Percentiles rank a stretch among this genome's conserved stretches.
Conservation (phyloP, 1,284 basidiomycete species). For the Sphaerobolus stellatus region DNA sequence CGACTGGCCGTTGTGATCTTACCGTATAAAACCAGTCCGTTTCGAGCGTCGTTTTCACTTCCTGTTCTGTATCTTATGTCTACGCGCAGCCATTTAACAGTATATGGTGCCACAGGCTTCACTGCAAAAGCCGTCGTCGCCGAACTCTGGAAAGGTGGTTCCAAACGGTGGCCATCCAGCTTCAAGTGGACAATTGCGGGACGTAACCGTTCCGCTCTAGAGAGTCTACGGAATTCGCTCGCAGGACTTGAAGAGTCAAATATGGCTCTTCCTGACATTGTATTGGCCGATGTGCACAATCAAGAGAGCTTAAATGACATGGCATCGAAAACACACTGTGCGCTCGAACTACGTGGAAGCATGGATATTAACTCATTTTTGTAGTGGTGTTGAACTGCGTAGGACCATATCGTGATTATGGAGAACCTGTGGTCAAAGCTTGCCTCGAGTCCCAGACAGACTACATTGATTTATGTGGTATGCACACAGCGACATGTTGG, state of each 20-base stretch:
- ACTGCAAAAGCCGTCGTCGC: slow-evolving; percentile 3
- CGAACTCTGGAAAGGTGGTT: slow-evolving; percentile 2
- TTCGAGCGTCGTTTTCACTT: too few species aligned
- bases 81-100: slow-evolving; percentile 1
- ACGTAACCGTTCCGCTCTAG: slow-evolving; percentile 3
- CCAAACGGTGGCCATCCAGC: background rate
- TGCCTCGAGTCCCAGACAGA: slow-evolving; percentile 4
- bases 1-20: too few species aligned
- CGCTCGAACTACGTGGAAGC: background rate
- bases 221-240: background rate
- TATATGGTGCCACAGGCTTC: slow-evolving; percentile 13
- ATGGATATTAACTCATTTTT: too few species aligned
- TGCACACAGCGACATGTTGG: too few species aligned
- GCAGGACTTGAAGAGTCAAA: too few species aligned
- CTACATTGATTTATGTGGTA: slow-evolving; percentile 13
- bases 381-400: slow-evolving; percentile 13
- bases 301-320: slow-evolving; percentile 3
- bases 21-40: too few species aligned
- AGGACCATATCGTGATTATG: slow-evolving; percentile 9
- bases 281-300: slow-evolving; percentile 7
- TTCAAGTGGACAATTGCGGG: slow-evolving; percentile 11
- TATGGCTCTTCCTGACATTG: slow-evolving; percentile 4
- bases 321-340: slow-evolving; percentile 4
- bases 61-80: too few species aligned
- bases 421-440: slow-evolving; percentile 12